phyloP scores from a whole-genome alignment of 192 early-diverging fungal species.

The Dissophora ornata region DNA sequence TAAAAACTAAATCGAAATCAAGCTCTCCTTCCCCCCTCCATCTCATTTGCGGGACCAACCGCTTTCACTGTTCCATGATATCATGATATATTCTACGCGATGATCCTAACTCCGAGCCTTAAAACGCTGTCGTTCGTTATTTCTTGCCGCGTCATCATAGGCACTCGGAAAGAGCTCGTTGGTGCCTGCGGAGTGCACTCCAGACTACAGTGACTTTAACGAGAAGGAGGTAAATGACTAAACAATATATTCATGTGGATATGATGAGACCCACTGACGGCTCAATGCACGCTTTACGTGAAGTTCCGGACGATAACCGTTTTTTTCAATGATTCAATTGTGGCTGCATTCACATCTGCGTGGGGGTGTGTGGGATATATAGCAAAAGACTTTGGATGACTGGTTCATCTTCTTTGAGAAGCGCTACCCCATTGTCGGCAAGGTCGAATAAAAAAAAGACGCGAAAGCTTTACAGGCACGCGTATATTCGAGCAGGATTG shows the following conservation, averaged over 20 bases:
- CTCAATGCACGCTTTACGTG: no score
- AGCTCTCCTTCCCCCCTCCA: not conserved
- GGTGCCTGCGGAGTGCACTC: conserved; percentile 74
- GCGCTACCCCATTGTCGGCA: conserved; percentile 79
- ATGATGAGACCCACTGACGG: no score
- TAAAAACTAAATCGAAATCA: conserved; percentile 25
- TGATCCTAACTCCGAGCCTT: no score
- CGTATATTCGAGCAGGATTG: no score
- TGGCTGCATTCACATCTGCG: conserved; percentile 50
- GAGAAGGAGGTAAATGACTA: conserved; percentile 72
- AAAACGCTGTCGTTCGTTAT: not conserved
- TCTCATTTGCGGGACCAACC: not conserved
- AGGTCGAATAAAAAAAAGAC: conserved; percentile 27
- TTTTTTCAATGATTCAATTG: no score
- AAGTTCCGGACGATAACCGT: no score
- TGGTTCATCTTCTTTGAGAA: conserved; percentile 77
- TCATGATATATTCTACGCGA: no score
- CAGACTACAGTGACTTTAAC: conserved; percentile 74
- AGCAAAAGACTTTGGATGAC: conserved; percentile 78
- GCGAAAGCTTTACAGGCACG: no score
- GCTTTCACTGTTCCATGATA: not conserved
- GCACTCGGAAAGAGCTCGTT: conserved; percentile 77
- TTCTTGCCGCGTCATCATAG: conserved; percentile 37
- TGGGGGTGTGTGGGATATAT: no score
- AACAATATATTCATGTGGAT: no score